These are phyloP conservation scores for Aureobasidium sp. DNA, from an alignment of 2,329 filamentous ascomycete species.

Conservation along the genomic window DNA sequence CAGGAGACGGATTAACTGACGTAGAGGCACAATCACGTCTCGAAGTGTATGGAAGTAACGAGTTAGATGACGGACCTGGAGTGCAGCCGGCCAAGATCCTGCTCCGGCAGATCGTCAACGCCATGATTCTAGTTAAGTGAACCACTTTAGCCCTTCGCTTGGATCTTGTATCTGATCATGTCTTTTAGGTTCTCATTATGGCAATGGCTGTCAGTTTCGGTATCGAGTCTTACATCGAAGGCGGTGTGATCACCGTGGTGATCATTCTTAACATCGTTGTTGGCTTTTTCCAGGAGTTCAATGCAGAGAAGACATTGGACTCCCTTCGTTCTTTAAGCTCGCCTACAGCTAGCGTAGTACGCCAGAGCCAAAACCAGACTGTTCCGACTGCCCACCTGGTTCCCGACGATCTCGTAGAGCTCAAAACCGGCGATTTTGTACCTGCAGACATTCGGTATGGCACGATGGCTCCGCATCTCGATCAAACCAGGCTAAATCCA, in stretches of 20 bases:
- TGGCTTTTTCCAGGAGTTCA: slow-evolving; percentile 52
- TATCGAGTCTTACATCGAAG: slow-evolving; percentile 53
- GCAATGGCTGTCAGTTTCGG: slow-evolving; percentile 55
- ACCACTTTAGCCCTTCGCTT: too few relatives aligned
- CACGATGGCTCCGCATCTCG: too few relatives aligned
- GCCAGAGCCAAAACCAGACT: slow-evolving; percentile 50
- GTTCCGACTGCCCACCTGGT: slow-evolving; percentile 49
- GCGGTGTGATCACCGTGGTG: slow-evolving; percentile 51
- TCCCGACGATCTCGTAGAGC: slow-evolving; percentile 52
- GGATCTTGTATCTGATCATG: too few relatives aligned
- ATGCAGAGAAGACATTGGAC: slow-evolving; percentile 57
- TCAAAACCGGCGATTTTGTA: slow-evolving; percentile 47
- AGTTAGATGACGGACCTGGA: too few relatives aligned
- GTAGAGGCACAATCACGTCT: too few relatives aligned
- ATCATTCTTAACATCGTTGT: slow-evolving; percentile 51
- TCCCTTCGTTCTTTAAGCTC: slow-evolving; percentile 52
- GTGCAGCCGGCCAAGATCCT: too few relatives aligned
- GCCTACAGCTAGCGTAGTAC: slow-evolving; percentile 50
- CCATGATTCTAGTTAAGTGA: slow-evolving; percentile 83
- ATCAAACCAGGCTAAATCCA: slow-evolving; percentile 78
- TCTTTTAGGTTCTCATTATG: slow-evolving; percentile 49
- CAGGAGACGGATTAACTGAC: too few relatives aligned
- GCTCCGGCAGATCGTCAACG: slow-evolving; percentile 77
- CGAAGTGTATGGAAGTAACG: too few relatives aligned
- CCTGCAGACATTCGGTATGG: too few relatives aligned